These are phyloP conservation scores for Paraphaeosphaeria sporulosa DNA, from an alignment of 2,329 filamentous ascomycete genomes.

Conservation along the genomic window DNA sequence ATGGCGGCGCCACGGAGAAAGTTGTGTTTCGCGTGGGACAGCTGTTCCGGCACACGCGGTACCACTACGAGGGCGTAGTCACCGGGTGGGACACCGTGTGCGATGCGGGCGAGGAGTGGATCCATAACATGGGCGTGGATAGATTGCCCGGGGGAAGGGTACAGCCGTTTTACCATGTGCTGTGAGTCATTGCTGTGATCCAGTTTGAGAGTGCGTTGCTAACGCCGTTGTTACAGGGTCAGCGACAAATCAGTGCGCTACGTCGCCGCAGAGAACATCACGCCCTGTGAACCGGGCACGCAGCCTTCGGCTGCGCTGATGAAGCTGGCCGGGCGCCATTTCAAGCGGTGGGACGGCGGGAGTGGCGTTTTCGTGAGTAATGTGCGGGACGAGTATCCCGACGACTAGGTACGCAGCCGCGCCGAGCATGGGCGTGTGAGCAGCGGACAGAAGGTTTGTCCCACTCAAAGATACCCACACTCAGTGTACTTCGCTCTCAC, in stretches of 20 bases:
- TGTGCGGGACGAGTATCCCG: conserved; percentile 80
- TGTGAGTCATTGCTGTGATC: conserved; percentile 66
- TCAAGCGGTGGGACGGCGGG: conserved; percentile 80
- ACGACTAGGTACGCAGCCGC: conserved; percentile 66
- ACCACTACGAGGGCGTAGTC: conserved; percentile 80
- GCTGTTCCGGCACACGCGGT: conserved; percentile 82
- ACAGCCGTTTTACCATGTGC: conserved; percentile 83
- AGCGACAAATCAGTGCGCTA: conserved; percentile 75
- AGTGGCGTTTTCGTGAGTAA: conserved; percentile 82
- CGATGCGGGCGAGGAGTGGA: conserved; percentile 68
- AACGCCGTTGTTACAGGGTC: conserved; percentile 54
- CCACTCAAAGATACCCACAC: conserved; percentile 2
- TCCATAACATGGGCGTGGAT: conserved; percentile 69
- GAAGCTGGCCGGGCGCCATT: conserved; percentile 79
- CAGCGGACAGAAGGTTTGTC: no score
- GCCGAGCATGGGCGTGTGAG: no score
- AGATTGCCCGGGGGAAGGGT: conserved; percentile 63
- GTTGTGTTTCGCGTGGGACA: conserved; percentile 68
- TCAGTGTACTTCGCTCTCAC: neutral
- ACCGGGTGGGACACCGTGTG: conserved; percentile 82
- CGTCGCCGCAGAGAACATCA: conserved; percentile 82
- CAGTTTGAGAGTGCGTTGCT: conserved; percentile 8
- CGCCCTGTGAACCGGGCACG: conserved; percentile 43
- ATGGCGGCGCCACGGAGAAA: conserved; percentile 15
- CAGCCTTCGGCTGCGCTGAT: conserved; percentile 68